These are phyloP conservation scores for Chrysoporthe cubensis DNA, from an alignment of 2,329 filamentous ascomycete species.

Conservation along the genomic window DNA sequence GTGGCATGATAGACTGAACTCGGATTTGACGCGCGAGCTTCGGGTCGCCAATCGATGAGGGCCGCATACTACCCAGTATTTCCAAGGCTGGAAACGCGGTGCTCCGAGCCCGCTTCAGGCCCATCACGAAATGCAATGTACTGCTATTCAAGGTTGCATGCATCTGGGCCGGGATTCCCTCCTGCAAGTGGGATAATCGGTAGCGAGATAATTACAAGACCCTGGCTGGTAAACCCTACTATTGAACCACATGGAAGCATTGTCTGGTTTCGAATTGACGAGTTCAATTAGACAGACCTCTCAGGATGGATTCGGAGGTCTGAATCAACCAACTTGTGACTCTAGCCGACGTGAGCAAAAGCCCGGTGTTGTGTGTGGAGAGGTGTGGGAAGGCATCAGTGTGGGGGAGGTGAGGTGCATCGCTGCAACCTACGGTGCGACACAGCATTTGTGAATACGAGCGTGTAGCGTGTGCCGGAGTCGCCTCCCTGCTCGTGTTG, in stretches of 20 bases:
- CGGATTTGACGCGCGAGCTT: not conserved
- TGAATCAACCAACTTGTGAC: not conserved
- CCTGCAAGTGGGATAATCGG: not conserved
- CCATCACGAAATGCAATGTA: not conserved
- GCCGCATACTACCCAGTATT: no score
- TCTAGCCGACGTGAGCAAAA: not conserved
- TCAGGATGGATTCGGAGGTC: not conserved
- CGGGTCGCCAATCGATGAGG: not conserved
- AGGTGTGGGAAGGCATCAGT: not conserved
- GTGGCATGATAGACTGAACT: not conserved
- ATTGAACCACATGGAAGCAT: not conserved
- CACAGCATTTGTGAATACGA: constrained; percentile 24
- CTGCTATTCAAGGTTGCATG: constrained; percentile 6
- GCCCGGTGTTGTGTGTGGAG: not conserved
- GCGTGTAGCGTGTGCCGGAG: constrained; percentile 5
- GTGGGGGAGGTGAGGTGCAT: not conserved
- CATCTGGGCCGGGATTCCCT: not conserved
- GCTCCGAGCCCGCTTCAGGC: not conserved
- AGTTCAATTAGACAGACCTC: not conserved
- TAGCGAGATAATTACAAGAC: constrained; percentile 3
- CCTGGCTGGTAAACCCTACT: not conserved
- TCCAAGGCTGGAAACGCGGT: not conserved
- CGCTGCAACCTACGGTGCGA: constrained; percentile 8
- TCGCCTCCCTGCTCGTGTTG: constrained; percentile 24
- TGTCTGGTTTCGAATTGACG: constrained; percentile 12